phyloP scores from a whole-genome alignment of 1,139 yeast genomes.

The Debaryomyces sp. region DNA sequence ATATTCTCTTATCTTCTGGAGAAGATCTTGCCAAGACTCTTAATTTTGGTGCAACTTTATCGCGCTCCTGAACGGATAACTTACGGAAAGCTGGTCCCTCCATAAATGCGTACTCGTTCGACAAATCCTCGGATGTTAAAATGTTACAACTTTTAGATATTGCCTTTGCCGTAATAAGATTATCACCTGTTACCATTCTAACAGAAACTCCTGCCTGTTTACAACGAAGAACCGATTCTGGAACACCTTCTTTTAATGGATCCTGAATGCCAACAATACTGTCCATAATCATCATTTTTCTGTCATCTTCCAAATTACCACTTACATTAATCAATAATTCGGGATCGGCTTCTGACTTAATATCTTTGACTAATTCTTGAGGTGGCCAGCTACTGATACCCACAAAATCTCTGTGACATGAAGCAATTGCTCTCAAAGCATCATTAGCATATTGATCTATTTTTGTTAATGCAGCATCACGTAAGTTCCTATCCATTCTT shows the following conservation, averaged over 20 bases:
- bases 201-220: conserved; percentile 90
- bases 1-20: conserved; percentile 89
- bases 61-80: conserved; percentile 60
- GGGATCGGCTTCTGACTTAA: conserved; percentile 49
- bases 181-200: conserved; percentile 98
- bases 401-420: conserved; percentile 74
- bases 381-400: conserved; percentile 68
- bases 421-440: conserved; percentile 83
- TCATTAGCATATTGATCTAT: conserved; percentile 70
- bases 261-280: conserved; percentile 91
- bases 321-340: conserved; percentile 39
- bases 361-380: conserved; percentile 31
- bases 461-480: conserved; percentile 41
- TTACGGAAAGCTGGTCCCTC: conserved; percentile 91
- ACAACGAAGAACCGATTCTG: conserved; percentile 83
- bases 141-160: conserved; percentile 88
- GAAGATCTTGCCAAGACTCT: conserved; percentile 91
- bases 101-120: conserved; percentile 68
- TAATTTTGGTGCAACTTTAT: conserved; percentile 64
- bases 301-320: conserved; percentile 28
- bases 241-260: conserved; percentile 90
- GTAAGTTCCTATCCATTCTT: conserved; percentile 29
- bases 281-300: conserved; percentile 52
- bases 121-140: conserved; percentile 53
- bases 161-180: conserved; percentile 84